Evolutionary conservation across 208 protist genomes (phyloP).

Genomic region (Naegleria lovaniensis): DNA sequence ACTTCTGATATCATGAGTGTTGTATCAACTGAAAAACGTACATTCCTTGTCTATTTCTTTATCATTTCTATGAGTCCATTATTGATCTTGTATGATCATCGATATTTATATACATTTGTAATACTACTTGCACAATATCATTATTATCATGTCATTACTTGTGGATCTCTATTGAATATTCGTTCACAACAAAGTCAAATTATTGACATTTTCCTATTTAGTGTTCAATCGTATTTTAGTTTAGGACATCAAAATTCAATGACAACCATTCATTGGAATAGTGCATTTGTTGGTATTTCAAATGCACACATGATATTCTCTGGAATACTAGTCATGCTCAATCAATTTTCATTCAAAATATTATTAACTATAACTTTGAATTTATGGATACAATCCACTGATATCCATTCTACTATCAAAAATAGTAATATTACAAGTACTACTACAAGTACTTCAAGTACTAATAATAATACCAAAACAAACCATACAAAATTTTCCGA

Average conservation of each 20-base stretch:
- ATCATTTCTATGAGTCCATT: no score
- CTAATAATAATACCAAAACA: no score
- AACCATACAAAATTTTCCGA: no score
- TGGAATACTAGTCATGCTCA: slow-evolving; percentile 16
- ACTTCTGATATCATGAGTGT: no score
- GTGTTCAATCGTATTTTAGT: not conserved
- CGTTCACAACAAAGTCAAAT: not conserved
- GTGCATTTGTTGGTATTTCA: slow-evolving; percentile 29
- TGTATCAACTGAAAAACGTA: no score
- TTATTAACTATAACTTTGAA: no score
- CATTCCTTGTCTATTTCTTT: no score
- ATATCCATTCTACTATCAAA: no score
- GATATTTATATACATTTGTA: slow-evolving; percentile 9
- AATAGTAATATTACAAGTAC: no score
- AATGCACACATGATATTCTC: not conserved
- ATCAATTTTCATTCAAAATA: slow-evolving; percentile 5
- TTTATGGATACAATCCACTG: no score
- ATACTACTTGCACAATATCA: not conserved
- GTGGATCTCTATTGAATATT: not conserved
- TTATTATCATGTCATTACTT: not conserved
- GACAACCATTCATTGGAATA: slow-evolving; percentile 27
- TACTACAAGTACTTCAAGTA: no score
- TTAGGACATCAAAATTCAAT: slow-evolving; percentile 31
- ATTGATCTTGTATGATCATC: not conserved
- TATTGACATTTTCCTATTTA: not conserved